These are phyloP conservation scores for Trichoderma breve DNA, from an alignment of 2,329 filamentous ascomycete genomes.

Conservation along the genomic window DNA sequence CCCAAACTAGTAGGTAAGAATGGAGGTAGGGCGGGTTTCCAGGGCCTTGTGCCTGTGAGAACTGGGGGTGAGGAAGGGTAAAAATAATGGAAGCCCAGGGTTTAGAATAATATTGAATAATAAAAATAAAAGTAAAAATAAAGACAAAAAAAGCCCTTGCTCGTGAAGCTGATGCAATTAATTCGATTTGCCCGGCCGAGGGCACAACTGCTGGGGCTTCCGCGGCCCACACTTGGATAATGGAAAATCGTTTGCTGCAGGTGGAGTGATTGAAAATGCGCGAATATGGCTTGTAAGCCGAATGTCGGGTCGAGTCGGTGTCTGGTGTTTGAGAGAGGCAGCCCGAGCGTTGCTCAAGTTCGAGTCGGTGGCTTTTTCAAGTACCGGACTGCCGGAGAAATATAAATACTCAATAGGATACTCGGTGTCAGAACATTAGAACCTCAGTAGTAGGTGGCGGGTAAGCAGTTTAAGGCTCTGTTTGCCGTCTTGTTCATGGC, in stretches of 20 bases:
- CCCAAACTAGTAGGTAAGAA: conserved; percentile 11
- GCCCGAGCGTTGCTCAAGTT: neutral
- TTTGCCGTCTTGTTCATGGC: neutral
- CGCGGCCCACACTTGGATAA: conserved; percentile 15
- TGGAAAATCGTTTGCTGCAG: conserved; percentile 7
- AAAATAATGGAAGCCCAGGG: neutral
- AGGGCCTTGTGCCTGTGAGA: neutral
- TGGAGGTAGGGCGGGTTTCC: neutral
- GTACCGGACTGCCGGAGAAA: neutral
- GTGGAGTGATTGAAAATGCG: conserved; percentile 18
- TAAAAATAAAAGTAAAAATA: neutral
- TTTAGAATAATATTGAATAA: neutral
- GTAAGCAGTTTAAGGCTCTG: neutral
- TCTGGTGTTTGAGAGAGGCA: neutral
- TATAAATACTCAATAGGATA: neutral
- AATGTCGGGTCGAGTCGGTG: conserved; percentile 18
- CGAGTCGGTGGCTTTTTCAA: neutral
- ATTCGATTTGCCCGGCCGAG: conserved; percentile 3
- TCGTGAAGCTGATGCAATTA: neutral
- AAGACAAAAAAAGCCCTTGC: neutral
- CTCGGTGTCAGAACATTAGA: too few relatives aligned
- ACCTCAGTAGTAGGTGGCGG: neutral
- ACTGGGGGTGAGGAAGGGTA: neutral
- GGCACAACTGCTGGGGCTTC: conserved; percentile 3
- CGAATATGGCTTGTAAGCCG: conserved; percentile 19